A percentile compares a stretch with the other conserved stretches of the same genome.
Conservation (phyloP, 176 grass and related monocot genomes). For the Aegilops sharonensis region DNA sequence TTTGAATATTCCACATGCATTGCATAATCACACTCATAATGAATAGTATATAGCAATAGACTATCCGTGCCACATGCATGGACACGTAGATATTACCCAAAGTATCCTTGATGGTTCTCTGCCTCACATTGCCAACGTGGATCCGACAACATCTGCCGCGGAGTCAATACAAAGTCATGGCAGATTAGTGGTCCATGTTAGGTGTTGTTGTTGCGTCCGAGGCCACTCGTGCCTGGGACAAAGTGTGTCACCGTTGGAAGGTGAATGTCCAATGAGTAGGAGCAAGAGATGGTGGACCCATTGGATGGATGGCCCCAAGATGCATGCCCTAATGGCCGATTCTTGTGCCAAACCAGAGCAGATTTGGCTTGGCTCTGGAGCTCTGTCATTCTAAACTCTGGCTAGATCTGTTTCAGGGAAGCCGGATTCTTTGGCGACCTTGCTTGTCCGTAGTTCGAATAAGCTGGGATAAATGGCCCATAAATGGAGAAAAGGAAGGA, state of each 20-base stretch:
- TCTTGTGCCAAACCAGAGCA: too few species aligned
- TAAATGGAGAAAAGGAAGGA: too few species aligned
- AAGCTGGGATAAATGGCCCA: too few species aligned
- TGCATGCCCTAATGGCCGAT: too few species aligned
- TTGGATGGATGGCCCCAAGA: too few species aligned
- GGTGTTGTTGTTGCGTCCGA: background rate
- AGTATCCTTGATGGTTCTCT: background rate
- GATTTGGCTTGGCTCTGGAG: too few species aligned
- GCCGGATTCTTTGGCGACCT: too few species aligned
- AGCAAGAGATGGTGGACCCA: too few species aligned
- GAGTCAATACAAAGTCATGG: background rate
- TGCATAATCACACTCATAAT: background rate
- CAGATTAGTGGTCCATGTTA: background rate
- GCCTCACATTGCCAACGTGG: slow-evolving; percentile 21
- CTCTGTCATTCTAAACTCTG: too few species aligned
- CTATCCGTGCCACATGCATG: background rate
- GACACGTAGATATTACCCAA: background rate
- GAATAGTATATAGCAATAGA: background rate
- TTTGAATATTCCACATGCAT: background rate
- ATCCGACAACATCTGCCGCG: background rate
- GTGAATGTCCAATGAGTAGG: too few species aligned
- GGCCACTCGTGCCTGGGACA: background rate
- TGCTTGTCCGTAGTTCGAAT: too few species aligned
- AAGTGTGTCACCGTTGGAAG: background rate
- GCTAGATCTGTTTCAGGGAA: too few species aligned